Evolutionary conservation across 441 rosid species (phyloP).

Genomic region (Jatropha podagrica): DNA sequence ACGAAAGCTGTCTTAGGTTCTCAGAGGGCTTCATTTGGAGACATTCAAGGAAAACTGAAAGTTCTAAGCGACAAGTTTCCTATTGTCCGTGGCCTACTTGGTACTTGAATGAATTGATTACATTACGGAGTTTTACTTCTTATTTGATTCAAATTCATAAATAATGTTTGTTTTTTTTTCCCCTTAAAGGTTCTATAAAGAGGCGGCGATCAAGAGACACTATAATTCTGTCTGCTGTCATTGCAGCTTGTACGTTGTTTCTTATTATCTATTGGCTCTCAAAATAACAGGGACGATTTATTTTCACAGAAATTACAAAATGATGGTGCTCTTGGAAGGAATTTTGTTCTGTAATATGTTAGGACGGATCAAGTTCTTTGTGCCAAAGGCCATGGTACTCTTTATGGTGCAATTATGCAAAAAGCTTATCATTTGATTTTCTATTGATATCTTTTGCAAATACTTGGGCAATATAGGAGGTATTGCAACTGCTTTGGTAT

Average conservation of each 20-base stretch:
- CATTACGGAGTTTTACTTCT: background rate
- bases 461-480: background rate
- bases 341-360: conserved; percentile 40
- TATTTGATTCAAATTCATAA: conserved; percentile 2
- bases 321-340: conserved; percentile 23
- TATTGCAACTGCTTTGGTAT: background rate
- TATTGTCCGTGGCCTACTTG: conserved; percentile 77
- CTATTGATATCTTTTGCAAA: background rate
- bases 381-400: conserved; percentile 16
- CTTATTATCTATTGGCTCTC: conserved; percentile 95
- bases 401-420: conserved; percentile 21
- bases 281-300: conserved; percentile 40
- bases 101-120: conserved; percentile 37
- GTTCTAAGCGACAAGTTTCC: conserved; percentile 84
- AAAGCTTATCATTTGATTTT: conserved; percentile 12
- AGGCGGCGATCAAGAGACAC: conserved; percentile 87
- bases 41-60: conserved; percentile 95
- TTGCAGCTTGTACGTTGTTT: conserved; percentile 91
- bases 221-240: conserved; percentile 83
- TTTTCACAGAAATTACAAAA: conserved; percentile 18
- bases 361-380: conserved; percentile 25
- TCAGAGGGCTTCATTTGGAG: conserved; percentile 84
- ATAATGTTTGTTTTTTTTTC: conserved; percentile 12
- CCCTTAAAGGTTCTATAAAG: conserved; percentile 72
- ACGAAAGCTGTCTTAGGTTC: conserved; percentile 86